A percentile compares a stretch with the other conserved stretches of the same genome.
phyloP scores from a whole-genome alignment of 768 basidiomycete species.

The Kwoniella sp. region DNA sequence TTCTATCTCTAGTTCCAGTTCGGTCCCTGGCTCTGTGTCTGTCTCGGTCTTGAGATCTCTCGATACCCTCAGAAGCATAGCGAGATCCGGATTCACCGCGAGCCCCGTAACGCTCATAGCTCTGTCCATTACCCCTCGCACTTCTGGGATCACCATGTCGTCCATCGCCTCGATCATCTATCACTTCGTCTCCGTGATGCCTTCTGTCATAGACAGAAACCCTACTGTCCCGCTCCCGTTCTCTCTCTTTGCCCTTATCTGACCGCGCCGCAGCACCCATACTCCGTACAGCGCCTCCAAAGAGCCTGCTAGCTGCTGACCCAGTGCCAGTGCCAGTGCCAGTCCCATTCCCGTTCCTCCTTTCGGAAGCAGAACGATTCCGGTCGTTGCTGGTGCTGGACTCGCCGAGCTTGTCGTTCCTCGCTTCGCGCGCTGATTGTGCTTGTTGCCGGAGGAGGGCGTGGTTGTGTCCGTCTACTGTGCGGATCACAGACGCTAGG shows the following conservation, averaged over 20 bases:
- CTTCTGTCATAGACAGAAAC: too few relatives aligned
- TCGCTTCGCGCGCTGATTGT: slow-evolving; percentile 45
- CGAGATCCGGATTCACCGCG: not conserved
- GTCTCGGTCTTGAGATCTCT: not conserved
- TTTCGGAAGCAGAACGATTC: too few relatives aligned
- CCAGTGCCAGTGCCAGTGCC: not conserved
- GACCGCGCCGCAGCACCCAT: slow-evolving; percentile 28
- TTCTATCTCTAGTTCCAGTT: not conserved
- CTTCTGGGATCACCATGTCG: slow-evolving; percentile 10
- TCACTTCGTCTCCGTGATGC: slow-evolving; percentile 10
- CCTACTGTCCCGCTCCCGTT: slow-evolving; percentile 29
- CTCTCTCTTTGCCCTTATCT: not conserved
- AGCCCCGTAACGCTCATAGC: too few relatives aligned
- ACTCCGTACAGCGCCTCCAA: slow-evolving; percentile 47
- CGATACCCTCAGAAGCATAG: not conserved
- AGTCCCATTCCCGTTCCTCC: slow-evolving; percentile 8
- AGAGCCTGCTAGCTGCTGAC: slow-evolving; percentile 34
- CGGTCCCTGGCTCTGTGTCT: not conserved
- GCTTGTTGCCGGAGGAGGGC: slow-evolving; percentile 62
- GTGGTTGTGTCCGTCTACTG: slow-evolving; percentile 94
- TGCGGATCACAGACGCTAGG: slow-evolving; percentile 71
- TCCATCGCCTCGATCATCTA: not conserved
- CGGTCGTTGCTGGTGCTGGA: too few relatives aligned
- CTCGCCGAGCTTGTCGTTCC: slow-evolving; percentile 27
- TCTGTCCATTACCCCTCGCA: too few relatives aligned